These are phyloP conservation scores for Mortierella sp. DNA, from an alignment of 371 early-diverging fungal genomes.

Conservation along the genomic window DNA sequence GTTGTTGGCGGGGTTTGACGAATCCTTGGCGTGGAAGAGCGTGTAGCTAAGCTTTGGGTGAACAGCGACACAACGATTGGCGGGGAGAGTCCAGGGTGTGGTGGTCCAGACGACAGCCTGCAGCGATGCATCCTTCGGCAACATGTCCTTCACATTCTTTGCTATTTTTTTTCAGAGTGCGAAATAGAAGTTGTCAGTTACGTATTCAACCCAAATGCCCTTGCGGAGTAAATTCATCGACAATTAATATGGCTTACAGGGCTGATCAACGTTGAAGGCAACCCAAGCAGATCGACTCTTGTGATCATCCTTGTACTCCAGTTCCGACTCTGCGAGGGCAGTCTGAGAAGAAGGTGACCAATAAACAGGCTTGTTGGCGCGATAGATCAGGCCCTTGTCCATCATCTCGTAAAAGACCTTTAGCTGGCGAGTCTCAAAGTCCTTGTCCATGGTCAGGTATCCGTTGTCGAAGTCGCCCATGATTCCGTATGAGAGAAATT, in stretches of 20 bases:
- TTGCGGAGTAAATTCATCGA: neutral
- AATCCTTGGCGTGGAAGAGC: conserved; percentile 59
- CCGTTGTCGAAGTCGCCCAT: conserved; percentile 90
- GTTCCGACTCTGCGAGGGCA: conserved; percentile 93
- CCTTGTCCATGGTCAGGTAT: conserved; percentile 83
- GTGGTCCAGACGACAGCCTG: conserved; percentile 94
- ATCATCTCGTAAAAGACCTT: conserved; percentile 85
- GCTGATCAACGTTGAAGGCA: conserved; percentile 64
- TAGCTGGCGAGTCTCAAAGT: conserved; percentile 86
- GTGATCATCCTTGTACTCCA: conserved; percentile 92
- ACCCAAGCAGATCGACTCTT: conserved; percentile 84
- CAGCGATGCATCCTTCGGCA: conserved; percentile 38
- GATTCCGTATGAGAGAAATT: conserved; percentile 82
- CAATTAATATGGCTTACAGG: conserved; percentile 50
- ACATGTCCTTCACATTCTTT: conserved; percentile 17
- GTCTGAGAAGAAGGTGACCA: conserved; percentile 95
- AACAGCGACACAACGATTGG: conserved; percentile 89
- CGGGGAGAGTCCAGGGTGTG: conserved; percentile 97
- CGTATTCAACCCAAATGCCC: neutral
- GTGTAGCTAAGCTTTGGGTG: conserved; percentile 82
- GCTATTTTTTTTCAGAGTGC: conserved; percentile 4
- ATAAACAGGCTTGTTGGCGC: conserved; percentile 83
- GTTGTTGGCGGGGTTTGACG: conserved; percentile 20
- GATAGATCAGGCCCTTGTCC: conserved; percentile 66
- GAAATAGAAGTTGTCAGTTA: neutral